Percentiles rank a stretch among this genome's conserved stretches.
These are phyloP conservation scores for Yueomyces sp. DNA, from an alignment of 805 yeast genomes.

Conservation along the genomic window DNA sequence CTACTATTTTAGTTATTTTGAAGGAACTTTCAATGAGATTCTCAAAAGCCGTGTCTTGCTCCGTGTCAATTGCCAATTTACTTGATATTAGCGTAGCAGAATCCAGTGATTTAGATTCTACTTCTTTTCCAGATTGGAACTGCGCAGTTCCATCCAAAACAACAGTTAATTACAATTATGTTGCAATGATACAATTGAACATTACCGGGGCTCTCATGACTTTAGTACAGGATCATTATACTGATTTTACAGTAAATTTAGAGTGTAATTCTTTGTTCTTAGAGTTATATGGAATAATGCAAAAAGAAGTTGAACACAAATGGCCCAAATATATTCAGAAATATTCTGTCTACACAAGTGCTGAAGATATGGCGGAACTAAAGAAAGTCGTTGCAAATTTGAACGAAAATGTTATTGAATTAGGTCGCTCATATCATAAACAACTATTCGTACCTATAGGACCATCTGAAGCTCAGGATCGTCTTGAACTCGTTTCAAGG, in stretches of 20 bases:
- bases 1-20: slow-evolving; percentile 40
- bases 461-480: slow-evolving; percentile 12
- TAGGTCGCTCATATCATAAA: slow-evolving; percentile 57
- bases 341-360: slow-evolving; percentile 4
- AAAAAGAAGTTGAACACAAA: slow-evolving; percentile 43
- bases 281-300: slow-evolving; percentile 52
- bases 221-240: slow-evolving; percentile 58
- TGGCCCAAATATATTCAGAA: slow-evolving; percentile 31
- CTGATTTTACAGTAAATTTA: slow-evolving; percentile 61
- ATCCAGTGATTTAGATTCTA: slow-evolving; percentile 16
- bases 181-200: slow-evolving; percentile 71
- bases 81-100: slow-evolving; percentile 24
- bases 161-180: slow-evolving; percentile 48
- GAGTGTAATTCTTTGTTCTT: slow-evolving; percentile 45
- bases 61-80: slow-evolving; percentile 25
- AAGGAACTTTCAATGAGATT: slow-evolving; percentile 43
- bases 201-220: slow-evolving; percentile 63
- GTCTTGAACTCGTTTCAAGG: slow-evolving; percentile 9
- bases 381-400: slow-evolving; percentile 18
- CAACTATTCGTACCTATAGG: slow-evolving; percentile 50
- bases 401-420: slow-evolving; percentile 40
- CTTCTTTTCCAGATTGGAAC: slow-evolving; percentile 50
- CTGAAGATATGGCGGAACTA: slow-evolving; percentile 9
- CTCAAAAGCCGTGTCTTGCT: slow-evolving; percentile 48
- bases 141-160: slow-evolving; percentile 26